These are phyloP conservation scores for Scleromitrula shiraiana DNA, from an alignment of 2,329 filamentous ascomycete species.

Conservation along the genomic window DNA sequence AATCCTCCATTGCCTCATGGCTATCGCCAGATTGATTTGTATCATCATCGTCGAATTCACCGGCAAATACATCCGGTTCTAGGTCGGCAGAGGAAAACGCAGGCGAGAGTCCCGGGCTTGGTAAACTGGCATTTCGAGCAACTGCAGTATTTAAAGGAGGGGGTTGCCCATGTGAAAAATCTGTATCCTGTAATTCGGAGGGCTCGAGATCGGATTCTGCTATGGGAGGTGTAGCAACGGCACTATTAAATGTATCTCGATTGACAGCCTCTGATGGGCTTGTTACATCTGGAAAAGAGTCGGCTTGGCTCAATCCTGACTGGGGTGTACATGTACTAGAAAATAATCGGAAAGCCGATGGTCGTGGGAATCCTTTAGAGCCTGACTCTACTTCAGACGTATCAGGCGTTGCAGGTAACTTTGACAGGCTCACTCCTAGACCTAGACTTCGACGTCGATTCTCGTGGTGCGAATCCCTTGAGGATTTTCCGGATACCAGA, in stretches of 20 bases:
- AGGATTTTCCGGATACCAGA: background rate
- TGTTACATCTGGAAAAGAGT: constrained; percentile 23
- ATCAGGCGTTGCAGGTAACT: constrained; percentile 49
- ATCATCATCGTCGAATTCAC: constrained; percentile 37
- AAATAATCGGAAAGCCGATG: constrained; percentile 19
- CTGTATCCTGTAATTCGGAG: constrained; percentile 44
- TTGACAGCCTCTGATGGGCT: constrained; percentile 15
- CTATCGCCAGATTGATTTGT: constrained; percentile 25
- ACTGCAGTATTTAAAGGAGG: constrained; percentile 59
- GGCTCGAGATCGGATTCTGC: constrained; percentile 63
- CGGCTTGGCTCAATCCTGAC: constrained; percentile 35
- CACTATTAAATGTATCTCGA: constrained; percentile 50
- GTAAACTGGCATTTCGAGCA: constrained; percentile 82
- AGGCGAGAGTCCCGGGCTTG: constrained; percentile 89
- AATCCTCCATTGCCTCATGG: constrained; percentile 21
- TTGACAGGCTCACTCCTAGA: constrained; percentile 19
- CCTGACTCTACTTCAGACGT: constrained; percentile 42
- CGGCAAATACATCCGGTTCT: constrained; percentile 25
- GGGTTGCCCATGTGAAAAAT: constrained; percentile 39
- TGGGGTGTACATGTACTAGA: constrained; percentile 40
- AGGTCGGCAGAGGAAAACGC: constrained; percentile 65
- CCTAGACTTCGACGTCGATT: constrained; percentile 15
- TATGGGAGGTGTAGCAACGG: constrained; percentile 66
- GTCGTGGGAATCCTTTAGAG: constrained; percentile 24
- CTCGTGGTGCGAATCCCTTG: constrained; percentile 13